Percentiles rank a stretch among this genome's conserved stretches.
These are phyloP conservation scores for Bretschneidera sinensis DNA, from an alignment of 345 rosid species.

Conservation along the genomic window DNA sequence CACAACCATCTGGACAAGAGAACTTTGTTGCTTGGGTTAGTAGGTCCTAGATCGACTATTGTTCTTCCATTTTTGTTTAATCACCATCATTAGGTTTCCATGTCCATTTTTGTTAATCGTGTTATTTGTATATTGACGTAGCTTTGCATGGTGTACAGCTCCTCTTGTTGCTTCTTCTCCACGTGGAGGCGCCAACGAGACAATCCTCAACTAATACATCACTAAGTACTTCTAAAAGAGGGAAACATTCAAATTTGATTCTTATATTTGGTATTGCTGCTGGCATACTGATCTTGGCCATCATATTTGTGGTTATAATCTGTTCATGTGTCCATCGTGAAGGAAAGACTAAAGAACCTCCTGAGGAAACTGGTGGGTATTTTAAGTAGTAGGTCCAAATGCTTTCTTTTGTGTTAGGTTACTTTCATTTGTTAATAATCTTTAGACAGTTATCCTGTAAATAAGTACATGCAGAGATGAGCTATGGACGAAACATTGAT, in stretches of 20 bases:
- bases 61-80: neutral
- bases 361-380: slow-evolving; percentile 53
- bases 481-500: too few species aligned
- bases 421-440: slow-evolving; percentile 9
- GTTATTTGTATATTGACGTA: neutral
- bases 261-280: slow-evolving; percentile 62
- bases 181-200: slow-evolving; percentile 39
- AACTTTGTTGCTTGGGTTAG: too few species aligned
- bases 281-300: slow-evolving; percentile 53
- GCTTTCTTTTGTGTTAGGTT: slow-evolving; percentile 6
- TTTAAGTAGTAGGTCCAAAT: slow-evolving; percentile 16
- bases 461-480: neutral
- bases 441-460: too few species aligned
- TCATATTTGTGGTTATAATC: slow-evolving; percentile 51
- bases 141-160: slow-evolving; percentile 46
- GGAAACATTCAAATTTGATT: slow-evolving; percentile 52
- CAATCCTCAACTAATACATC: slow-evolving; percentile 40
- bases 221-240: slow-evolving; percentile 36
- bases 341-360: slow-evolving; percentile 47
- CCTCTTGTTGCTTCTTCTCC: slow-evolving; percentile 58
- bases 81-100: neutral
- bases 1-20: too few species aligned
- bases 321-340: slow-evolving; percentile 53
- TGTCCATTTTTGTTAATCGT: neutral
- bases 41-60: neutral